A percentile compares a stretch with the other conserved stretches of the same genome.
Evolutionary conservation across 2,329 filamentous ascomycete genomes (phyloP).

Genomic region (Fusarium verticillioides): DNA sequence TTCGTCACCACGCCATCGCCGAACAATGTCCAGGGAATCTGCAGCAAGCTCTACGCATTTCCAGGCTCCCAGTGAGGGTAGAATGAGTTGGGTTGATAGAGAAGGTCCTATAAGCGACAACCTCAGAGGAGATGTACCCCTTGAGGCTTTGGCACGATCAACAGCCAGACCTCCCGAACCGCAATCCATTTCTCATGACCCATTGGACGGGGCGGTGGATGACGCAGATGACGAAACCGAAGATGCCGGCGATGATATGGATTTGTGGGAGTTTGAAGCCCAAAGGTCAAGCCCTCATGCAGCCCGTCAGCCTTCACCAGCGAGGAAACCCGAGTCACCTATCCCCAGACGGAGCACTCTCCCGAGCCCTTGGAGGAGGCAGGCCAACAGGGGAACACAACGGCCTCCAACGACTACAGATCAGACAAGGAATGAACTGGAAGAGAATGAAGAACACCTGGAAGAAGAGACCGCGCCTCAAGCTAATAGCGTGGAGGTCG

Average conservation of each 20-base stretch:
- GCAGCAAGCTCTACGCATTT: constrained; percentile 49
- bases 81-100: constrained; percentile 57
- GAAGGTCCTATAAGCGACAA: constrained; percentile 52
- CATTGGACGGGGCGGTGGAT: constrained; percentile 27
- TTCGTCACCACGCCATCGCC: constrained; percentile 18
- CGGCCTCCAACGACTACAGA: neutral
- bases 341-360: constrained; percentile 41
- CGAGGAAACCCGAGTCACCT: constrained; percentile 37
- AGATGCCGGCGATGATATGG: constrained; percentile 55
- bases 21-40: constrained; percentile 41
- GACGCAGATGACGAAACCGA: constrained; percentile 34
- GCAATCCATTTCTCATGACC: constrained; percentile 6
- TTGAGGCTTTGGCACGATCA: constrained; percentile 43
- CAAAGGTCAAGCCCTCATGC: constrained; percentile 56
- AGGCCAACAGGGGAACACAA: constrained; percentile 37
- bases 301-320: constrained; percentile 46
- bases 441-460: neutral
- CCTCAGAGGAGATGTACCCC: constrained; percentile 50
- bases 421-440: neutral
- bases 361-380: constrained; percentile 55
- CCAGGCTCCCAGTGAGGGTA: constrained; percentile 49
- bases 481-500: constrained; percentile 22
- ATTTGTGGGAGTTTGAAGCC: constrained; percentile 70
- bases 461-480: constrained; percentile 14
- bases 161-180: neutral